Percentiles rank a stretch among this genome's conserved stretches.
Evolutionary conservation across 1,139 yeast species (phyloP).

Genomic region (Yueomyces sp.): DNA sequence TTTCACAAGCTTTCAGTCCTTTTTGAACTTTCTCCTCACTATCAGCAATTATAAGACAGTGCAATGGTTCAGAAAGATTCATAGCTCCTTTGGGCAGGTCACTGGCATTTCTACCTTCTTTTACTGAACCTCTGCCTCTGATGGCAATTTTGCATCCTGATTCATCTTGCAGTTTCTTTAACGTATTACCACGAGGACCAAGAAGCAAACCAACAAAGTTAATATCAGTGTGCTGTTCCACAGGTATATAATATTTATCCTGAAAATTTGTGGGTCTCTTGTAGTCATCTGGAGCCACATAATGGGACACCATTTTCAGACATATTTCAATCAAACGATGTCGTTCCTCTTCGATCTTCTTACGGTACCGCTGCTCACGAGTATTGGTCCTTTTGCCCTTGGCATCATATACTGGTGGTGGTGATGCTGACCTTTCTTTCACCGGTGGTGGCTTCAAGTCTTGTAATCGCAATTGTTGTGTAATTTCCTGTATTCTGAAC

Average conservation of each 20-base stretch:
- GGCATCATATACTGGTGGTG: slow-evolving; percentile 83
- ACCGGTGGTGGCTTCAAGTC: slow-evolving; percentile 27
- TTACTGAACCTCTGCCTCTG: slow-evolving; percentile 89
- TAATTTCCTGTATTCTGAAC: slow-evolving; percentile 70
- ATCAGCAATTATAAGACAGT: slow-evolving; percentile 80
- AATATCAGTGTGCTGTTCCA: slow-evolving; percentile 77
- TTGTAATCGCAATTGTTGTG: slow-evolving; percentile 40
- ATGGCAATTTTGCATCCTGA: slow-evolving; percentile 82
- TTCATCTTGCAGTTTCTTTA: slow-evolving; percentile 65
- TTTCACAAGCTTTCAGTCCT: slow-evolving; percentile 66
- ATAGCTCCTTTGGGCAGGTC: slow-evolving; percentile 36
- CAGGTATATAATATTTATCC: slow-evolving; percentile 80
- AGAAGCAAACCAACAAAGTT: slow-evolving; percentile 83
- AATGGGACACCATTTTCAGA: slow-evolving; percentile 60
- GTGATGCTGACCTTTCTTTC: slow-evolving; percentile 59
- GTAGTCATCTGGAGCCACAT: slow-evolving; percentile 70
- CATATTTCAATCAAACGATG: slow-evolving; percentile 67
- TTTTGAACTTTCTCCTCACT: slow-evolving; percentile 62
- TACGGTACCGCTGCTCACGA: slow-evolving; percentile 52
- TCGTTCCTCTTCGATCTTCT: slow-evolving; percentile 63
- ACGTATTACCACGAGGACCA: slow-evolving; percentile 93
- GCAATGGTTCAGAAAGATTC: slow-evolving; percentile 66
- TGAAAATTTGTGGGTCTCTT: slow-evolving; percentile 56
- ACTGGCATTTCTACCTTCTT: slow-evolving; percentile 62
- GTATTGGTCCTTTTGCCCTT: slow-evolving; percentile 80